These are phyloP conservation scores for Candida piceae DNA, from an alignment of 805 yeast genomes.

Conservation along the genomic window DNA sequence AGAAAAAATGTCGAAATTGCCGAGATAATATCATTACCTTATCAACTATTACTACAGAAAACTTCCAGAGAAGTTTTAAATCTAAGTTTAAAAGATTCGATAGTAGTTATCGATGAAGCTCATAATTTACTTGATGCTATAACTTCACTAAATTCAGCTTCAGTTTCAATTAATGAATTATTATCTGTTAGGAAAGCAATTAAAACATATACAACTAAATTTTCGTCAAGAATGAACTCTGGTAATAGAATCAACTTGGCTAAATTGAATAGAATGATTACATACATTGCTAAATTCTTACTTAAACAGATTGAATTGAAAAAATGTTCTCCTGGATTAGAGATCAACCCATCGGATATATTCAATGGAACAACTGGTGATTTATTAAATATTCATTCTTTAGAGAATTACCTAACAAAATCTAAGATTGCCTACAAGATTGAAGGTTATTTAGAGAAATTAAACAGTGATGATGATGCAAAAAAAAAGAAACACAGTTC, in stretches of 20 bases:
- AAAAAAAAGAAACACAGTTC: conserved; percentile 17
- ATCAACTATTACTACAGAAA: conserved; percentile 66
- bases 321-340: conserved; percentile 45
- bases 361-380: conserved; percentile 62
- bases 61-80: conserved; percentile 55
- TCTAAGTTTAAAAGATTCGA: conserved; percentile 53
- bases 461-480: conserved; percentile 7
- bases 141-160: conserved; percentile 59
- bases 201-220: conserved; percentile 51
- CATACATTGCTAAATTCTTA: conserved; percentile 46
- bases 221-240: conserved; percentile 59
- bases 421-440: conserved; percentile 82
- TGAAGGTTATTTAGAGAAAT: conserved; percentile 56
- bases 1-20: conserved; percentile 51
- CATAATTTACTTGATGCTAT: conserved; percentile 82
- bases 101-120: conserved; percentile 87
- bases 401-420: conserved; percentile 56
- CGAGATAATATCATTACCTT: conserved; percentile 81
- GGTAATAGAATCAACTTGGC: conserved; percentile 66
- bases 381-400: conserved; percentile 59
- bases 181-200: conserved; percentile 41
- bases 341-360: conserved; percentile 46
- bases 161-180: conserved; percentile 48
- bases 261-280: conserved; percentile 56
- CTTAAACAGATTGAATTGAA: conserved; percentile 23